Base-by-base conservation (phyloP, 2,329 filamentous ascomycete species). In the Aspergillus hortae region DNA sequence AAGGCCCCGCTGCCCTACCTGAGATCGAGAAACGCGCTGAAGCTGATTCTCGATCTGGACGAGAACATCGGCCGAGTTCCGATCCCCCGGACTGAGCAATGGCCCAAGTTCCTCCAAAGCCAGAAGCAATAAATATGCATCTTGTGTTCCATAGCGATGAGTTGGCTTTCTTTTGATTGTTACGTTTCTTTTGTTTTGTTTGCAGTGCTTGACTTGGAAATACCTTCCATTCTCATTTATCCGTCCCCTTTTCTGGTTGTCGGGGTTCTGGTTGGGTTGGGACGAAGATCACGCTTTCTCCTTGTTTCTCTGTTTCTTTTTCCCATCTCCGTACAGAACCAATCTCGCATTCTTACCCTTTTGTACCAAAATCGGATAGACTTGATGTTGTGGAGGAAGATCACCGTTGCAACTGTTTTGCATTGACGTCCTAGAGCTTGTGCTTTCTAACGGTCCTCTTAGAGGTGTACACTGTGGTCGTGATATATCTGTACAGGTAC, bases 41-140 rank as follows among this genome's bases (percentile, higher is more conserved):
- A 96, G 81, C 89, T 96, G 63, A 92, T 97, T 63, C 83, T 96
- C 45, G 92, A 97, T 71, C 78, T 97, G 55, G 92, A 97, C 68
- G 87, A 94, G 75, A 89, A 95, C 69, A 96, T 97, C 77, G 92
- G 92, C 56, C 83, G 85, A 61, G 75, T 88, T 54, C 84, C 82
- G 72, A 67, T 89, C 48, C 79, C 79, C 32, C 64, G 71, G 32
- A 65, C 69, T 33, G 66, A 69, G 47, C 64, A 63, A 30, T 74
- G 71, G 69, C 67, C 70, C 44, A 71, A 69, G 55, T 61, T 72
- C 44, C 56, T 72, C 21, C 65, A 64, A 51, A 49, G 53, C 17
- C 52, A 65, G 27, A 66, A 67, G 53, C 61, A 67, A 60, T 65
- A 57, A 59, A 40, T 44, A 49, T 32, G 50, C 42, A 60, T 60